Percentiles rank a stretch among this genome's conserved stretches.
phyloP scores from a whole-genome alignment of 176 grass and related monocot genomes.

The Dactylis glomerata region DNA sequence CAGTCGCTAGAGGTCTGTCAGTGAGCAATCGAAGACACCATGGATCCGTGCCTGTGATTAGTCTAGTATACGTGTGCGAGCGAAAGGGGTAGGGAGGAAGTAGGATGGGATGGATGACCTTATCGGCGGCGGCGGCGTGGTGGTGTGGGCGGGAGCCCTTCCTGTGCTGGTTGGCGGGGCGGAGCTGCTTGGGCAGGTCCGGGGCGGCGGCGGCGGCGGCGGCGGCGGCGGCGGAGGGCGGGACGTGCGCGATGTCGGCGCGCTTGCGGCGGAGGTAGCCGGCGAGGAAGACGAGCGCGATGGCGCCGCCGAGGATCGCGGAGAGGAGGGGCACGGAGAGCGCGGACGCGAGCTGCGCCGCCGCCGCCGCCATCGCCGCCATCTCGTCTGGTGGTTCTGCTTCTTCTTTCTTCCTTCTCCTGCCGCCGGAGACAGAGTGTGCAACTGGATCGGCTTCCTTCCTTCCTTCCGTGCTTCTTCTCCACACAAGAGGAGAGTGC shows the following conservation, averaged over 20 bases:
- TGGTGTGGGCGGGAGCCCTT: slow-evolving; percentile 44
- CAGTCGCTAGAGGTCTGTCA: neutral
- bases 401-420: too few relatives aligned
- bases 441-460: too few relatives aligned
- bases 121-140: slow-evolving; percentile 61
- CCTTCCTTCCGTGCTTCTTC: too few relatives aligned
- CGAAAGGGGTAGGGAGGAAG: neutral
- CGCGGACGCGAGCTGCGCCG: slow-evolving; percentile 19
- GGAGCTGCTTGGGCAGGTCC: slow-evolving; percentile 32
- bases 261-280: slow-evolving; percentile 90
- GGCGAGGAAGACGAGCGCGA: slow-evolving; percentile 76
- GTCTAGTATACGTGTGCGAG: neutral
- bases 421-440: too few relatives aligned
- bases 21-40: neutral
- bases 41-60: neutral
- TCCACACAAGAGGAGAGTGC: too few relatives aligned
- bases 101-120: slow-evolving; percentile 31
- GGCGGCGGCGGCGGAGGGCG: slow-evolving; percentile 38
- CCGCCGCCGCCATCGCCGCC: neutral
- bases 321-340: slow-evolving; percentile 73
- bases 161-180: slow-evolving; percentile 22
- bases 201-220: slow-evolving; percentile 29
- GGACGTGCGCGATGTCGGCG: slow-evolving; percentile 56
- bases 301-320: slow-evolving; percentile 52
- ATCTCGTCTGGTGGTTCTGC: too few relatives aligned